A percentile compares a stretch with the other conserved stretches of the same genome.
Conservation (phyloP, 495 filamentous ascomycete species). For the Penicillium canariense region DNA sequence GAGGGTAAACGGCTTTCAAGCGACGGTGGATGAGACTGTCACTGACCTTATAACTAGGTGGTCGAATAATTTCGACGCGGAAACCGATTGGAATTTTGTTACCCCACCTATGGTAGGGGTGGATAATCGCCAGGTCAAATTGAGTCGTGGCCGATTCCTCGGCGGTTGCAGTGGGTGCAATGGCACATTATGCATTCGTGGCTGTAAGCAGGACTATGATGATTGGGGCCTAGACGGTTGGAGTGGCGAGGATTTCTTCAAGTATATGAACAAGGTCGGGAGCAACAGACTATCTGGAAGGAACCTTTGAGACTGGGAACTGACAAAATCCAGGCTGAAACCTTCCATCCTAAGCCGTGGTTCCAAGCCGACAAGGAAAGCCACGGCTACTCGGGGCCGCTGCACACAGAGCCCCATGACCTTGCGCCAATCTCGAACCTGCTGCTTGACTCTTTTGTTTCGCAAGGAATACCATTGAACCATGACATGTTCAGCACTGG, state of each 20-base stretch:
- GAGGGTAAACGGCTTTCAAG: slow-evolving; percentile 27
- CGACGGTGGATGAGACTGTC: neutral
- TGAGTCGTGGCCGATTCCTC: slow-evolving; percentile 58
- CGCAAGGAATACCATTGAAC: slow-evolving; percentile 42
- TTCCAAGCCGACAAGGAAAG: slow-evolving; percentile 35
- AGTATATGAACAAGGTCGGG: slow-evolving; percentile 49
- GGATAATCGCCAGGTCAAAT: slow-evolving; percentile 53
- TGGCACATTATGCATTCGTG: slow-evolving; percentile 61
- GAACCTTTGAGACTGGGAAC: neutral
- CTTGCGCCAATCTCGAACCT: slow-evolving; percentile 48
- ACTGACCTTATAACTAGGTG: slow-evolving; percentile 21
- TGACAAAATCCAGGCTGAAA: slow-evolving; percentile 37
- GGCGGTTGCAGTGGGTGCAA: slow-evolving; percentile 60
- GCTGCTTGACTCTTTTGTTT: slow-evolving; percentile 47
- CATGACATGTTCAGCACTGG: slow-evolving; percentile 53
- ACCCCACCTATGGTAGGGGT: slow-evolving; percentile 54
- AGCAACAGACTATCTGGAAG: neutral
- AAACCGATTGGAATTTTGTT: slow-evolving; percentile 55
- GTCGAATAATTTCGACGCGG: slow-evolving; percentile 48
- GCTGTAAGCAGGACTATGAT: slow-evolving; percentile 58
- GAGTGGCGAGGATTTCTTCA: slow-evolving; percentile 54
- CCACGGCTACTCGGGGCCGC: slow-evolving; percentile 45
- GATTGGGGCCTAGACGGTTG: slow-evolving; percentile 57
- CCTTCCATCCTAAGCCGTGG: slow-evolving; percentile 46
- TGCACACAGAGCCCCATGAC: slow-evolving; percentile 49